Evolutionary conservation across 2,329 filamentous ascomycete genomes (phyloP).

Genomic region (Xylaria multiplex): DNA sequence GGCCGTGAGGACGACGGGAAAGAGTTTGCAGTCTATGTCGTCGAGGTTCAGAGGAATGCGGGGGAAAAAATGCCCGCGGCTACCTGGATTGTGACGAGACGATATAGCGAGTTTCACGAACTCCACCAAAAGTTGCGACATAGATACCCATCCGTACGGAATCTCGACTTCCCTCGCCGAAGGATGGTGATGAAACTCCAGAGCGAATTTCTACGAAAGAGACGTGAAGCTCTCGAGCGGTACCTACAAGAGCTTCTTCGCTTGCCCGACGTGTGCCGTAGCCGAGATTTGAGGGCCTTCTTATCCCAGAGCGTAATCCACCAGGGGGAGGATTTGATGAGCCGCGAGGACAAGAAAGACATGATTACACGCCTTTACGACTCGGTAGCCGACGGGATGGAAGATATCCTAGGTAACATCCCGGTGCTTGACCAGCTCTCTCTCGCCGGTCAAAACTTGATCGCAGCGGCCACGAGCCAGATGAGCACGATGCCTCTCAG

Average conservation of each 20-base stretch:
- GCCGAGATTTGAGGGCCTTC: conserved; percentile 90
- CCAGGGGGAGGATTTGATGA: conserved; percentile 65
- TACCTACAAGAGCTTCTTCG: conserved; percentile 85
- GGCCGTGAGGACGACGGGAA: conserved; percentile 91
- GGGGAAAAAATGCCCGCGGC: conserved; percentile 98
- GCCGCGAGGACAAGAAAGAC: conserved; percentile 76
- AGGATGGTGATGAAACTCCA: conserved; percentile 97
- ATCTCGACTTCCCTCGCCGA: conserved; percentile 90
- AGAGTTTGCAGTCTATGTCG: conserved; percentile 91
- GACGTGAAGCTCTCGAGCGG: conserved; percentile 81
- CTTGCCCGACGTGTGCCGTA: conserved; percentile 92
- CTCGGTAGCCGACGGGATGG: conserved; percentile 96
- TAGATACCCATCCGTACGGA: conserved; percentile 86
- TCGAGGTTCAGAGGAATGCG: conserved; percentile 89
- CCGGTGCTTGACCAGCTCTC: conserved; percentile 95
- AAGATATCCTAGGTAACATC: conserved; percentile 96
- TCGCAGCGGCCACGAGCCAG: conserved; percentile 77
- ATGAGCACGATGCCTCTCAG: conserved; percentile 66
- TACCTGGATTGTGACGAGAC: conserved; percentile 88
- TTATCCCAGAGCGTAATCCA: conserved; percentile 86
- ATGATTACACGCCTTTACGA: conserved; percentile 96
- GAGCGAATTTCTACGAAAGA: conserved; percentile 92
- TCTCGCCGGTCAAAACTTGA: conserved; percentile 88
- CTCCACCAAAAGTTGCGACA: conserved; percentile 88
- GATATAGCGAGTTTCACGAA: conserved; percentile 97